Evolutionary conservation across 495 filamentous ascomycete genomes (phyloP).

Genomic region (Aspergillus nidulans): DNA sequence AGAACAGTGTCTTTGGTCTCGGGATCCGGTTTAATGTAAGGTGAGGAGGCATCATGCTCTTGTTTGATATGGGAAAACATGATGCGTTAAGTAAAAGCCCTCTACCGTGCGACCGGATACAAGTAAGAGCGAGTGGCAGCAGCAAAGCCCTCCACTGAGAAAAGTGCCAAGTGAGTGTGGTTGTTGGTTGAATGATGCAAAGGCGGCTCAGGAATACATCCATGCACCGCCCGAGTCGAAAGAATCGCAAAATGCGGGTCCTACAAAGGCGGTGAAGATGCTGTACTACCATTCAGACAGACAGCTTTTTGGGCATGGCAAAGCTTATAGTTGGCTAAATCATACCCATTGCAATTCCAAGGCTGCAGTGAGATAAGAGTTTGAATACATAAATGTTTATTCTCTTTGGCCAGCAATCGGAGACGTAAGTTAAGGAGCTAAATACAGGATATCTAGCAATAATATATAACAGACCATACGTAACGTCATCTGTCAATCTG

Average conservation of each 20-base stretch:
- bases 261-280: conserved; percentile 14
- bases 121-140: background rate
- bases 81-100: background rate
- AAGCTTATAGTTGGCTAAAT: too few relatives aligned
- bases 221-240: conserved; percentile 8
- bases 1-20: conserved; percentile 56
- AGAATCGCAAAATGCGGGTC: conserved; percentile 6
- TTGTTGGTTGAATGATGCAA: conserved; percentile 15
- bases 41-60: conserved; percentile 33
- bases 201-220: conserved; percentile 3
- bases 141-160: background rate
- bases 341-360: too few relatives aligned
- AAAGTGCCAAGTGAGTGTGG: background rate
- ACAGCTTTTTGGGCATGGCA: background rate
- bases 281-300: background rate
- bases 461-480: too few relatives aligned
- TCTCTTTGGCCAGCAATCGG: too few relatives aligned
- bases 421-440: too few relatives aligned
- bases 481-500: background rate
- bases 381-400: too few relatives aligned
- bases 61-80: conserved; percentile 38
- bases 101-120: conserved; percentile 8
- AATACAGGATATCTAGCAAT: too few relatives aligned
- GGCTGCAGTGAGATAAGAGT: too few relatives aligned
- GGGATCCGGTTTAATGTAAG: conserved; percentile 63